Evolutionary conservation across 495 filamentous ascomycete genomes (phyloP).

Genomic region (Immersiella caudata): DNA sequence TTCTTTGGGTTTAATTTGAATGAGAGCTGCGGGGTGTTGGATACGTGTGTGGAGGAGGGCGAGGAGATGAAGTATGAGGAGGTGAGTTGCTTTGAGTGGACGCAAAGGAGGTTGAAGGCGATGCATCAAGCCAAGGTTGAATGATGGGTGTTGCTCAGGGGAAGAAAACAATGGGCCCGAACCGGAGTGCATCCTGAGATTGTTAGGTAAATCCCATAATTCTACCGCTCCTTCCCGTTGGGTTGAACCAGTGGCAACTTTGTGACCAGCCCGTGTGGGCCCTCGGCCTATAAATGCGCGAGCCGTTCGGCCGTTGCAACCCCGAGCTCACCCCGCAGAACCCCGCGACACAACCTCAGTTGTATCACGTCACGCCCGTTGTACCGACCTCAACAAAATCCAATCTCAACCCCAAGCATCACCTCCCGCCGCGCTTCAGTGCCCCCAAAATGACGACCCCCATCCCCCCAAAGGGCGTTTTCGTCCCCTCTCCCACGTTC

Average conservation of each 20-base stretch:
- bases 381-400: background rate
- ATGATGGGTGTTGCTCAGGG: background rate
- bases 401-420: background rate
- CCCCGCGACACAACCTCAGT: constrained; percentile 14
- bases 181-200: background rate
- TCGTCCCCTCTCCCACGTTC: constrained; percentile 51
- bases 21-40: constrained; percentile 52
- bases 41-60: constrained; percentile 53
- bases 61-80: constrained; percentile 59
- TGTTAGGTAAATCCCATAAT: too few species aligned
- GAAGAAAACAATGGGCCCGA: background rate
- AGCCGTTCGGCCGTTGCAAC: constrained; percentile 11
- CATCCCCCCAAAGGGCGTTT: constrained; percentile 46
- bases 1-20: constrained; percentile 58
- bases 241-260: background rate
- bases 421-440: background rate
- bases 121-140: constrained; percentile 30
- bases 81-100: constrained; percentile 57
- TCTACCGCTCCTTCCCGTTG: background rate
- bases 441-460: constrained; percentile 8
- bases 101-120: constrained; percentile 30
- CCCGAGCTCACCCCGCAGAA: constrained; percentile 14
- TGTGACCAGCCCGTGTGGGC: background rate
- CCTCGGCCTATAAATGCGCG: constrained; percentile 16
- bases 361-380: constrained; percentile 18